Evolutionary conservation across 1,284 basidiomycete species (phyloP), one percentile per base, ranked within the genome.

Genomic region (Tetrapyrgos nigripes): DNA sequence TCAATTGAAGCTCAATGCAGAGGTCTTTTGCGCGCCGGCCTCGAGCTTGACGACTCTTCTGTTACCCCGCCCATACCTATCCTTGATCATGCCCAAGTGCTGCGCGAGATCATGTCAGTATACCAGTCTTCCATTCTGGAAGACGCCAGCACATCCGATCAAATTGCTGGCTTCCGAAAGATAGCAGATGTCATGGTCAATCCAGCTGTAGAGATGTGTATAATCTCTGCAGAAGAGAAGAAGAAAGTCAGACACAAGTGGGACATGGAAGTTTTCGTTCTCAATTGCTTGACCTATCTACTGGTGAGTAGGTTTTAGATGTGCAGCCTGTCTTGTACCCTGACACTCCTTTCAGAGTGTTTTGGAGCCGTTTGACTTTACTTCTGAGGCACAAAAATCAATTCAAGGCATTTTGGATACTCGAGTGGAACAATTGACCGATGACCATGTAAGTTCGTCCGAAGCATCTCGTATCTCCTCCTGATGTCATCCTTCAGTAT

Each of bases 81-180:
- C 26, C 84, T 94, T 45, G 93, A 96, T 65, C 88, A 95, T 47
- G 82, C 85, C 0, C 91, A 93, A 64, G 87, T 93, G 58, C 80
- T 97, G 4, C 88, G 92, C 24, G 94, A 97, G 70, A 88, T 97
- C 64, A 91, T 96, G 83, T 74, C 82, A 0, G 93, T 97, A 8
- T 96, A 96, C 71, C 88, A 93, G 49, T 90, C 91, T 0, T 94
- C 93, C 0, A 80, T 96, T 29, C 77, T 91, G 6, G 87, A 81
- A 10, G 82, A 83, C 40, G 85, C 87, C 62, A 74, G 78, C 19
- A 77, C 81, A 29, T 78, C 75, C 27, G 79, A 82, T 24, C 77
- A 80, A 33, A 73, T 71, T 27, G 76, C 81, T 10, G 86, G 85
- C 2, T 92, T 96, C 68, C 76, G 81, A 28, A 83, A 84, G 46